These are phyloP conservation scores for Penicillium lividum DNA, from an alignment of 495 filamentous ascomycete species.

Conservation along the genomic window DNA sequence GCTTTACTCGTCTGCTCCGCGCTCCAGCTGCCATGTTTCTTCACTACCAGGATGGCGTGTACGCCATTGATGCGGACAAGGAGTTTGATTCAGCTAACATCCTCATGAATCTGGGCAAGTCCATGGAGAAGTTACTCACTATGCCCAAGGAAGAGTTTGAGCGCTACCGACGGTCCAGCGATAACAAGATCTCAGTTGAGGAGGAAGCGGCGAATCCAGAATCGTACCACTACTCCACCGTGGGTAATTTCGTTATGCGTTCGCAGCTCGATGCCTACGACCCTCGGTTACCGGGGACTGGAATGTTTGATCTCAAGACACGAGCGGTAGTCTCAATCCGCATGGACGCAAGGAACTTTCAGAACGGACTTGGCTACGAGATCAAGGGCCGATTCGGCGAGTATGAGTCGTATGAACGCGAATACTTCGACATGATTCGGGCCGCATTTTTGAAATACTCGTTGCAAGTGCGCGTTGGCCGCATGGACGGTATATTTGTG, in stretches of 20 bases:
- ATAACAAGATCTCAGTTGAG: conserved; percentile 61
- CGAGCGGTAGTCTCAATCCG: conserved; percentile 87
- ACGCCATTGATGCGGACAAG: conserved; percentile 98
- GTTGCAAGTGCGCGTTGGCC: conserved; percentile 89
- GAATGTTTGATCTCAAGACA: conserved; percentile 97
- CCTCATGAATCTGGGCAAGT: conserved; percentile 85
- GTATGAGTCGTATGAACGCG: conserved; percentile 90
- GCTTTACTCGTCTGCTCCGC: conserved; percentile 70
- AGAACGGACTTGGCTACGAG: conserved; percentile 83
- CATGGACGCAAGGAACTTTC: conserved; percentile 72
- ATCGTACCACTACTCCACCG: conserved; percentile 82
- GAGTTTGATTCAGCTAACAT: conserved; percentile 84
- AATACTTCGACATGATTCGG: conserved; percentile 96
- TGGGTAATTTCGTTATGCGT: conserved; percentile 91
- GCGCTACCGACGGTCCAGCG: conserved; percentile 68
- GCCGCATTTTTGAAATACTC: conserved; percentile 96
- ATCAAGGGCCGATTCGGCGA: conserved; percentile 70
- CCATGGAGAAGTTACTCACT: conserved; percentile 96
- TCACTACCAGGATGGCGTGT: conserved; percentile 77
- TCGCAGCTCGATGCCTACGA: conserved; percentile 96
- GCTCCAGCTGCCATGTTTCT: conserved; percentile 81
- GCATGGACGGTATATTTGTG: conserved; percentile 99
- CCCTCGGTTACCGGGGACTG: conserved; percentile 79
- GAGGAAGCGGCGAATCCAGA: conserved; percentile 68
- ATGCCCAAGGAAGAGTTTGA: conserved; percentile 78